Base-by-base conservation (phyloP, 148 eudicot species). In the Polygonum maritimum region DNA sequence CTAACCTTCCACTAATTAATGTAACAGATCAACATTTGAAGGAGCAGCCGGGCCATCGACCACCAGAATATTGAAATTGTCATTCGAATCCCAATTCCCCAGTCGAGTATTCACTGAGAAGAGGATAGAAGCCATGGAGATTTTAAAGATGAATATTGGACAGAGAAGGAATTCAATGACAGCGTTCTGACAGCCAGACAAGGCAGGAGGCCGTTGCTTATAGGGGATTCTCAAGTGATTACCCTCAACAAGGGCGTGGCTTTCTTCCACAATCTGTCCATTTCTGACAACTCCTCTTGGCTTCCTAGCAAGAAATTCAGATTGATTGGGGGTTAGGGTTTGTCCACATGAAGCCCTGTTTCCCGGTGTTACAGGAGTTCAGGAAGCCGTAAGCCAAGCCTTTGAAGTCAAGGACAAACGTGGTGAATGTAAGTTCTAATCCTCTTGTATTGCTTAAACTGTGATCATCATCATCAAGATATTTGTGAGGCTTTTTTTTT, bases 221-320 rank as follows among this genome's bases (percentile, higher is more conserved):
- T 77, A 71, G 90, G 95, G 38, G 79, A 86, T 79, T 45, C 77
- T 73, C 41, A 62, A 69, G 31, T 26, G 31, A 22, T 71, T 41
- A 31, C 71, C 3, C 80, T 90, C 71, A 71, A 48, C 55, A 81
- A 80, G 14, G 95, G 95, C 18, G 82, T 67, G 69, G 89, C 86
- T 75, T 39, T 51, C 8, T 78, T 87, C 0, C 54, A 82, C 31
- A 78, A 83, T n/a, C 40, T 90, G 33, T 65, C 74, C 36, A 85
- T 91, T 74, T 85, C 92, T 2, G 96, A 90, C 73, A 88, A 88
- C 80, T 91, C 92, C n/a, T 89, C 79, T 52, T 82, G 83, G 85
- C 77, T 75, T 44, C 84, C 82, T 79, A 81, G 81, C 73, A 84
- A 88, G 39, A 83, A 75, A 72, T 86, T 91, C 72, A 84, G 89